Percentiles rank a stretch among this genome's conserved stretches.
Conservation (phyloP, 164 flowering plant genomes). For the Platanus orientalis region DNA sequence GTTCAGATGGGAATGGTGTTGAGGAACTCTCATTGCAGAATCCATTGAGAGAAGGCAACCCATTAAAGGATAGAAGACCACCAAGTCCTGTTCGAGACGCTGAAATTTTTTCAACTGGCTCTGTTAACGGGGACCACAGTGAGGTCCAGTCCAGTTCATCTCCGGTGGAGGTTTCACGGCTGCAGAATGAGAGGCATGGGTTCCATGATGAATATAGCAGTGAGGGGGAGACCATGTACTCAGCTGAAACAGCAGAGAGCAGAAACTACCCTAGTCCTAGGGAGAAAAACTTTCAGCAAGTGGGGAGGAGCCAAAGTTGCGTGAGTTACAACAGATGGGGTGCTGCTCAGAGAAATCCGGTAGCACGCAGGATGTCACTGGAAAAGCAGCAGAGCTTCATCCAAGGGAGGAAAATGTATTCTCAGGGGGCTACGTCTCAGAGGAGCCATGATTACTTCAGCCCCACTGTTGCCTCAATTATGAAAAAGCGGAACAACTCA, state of each 20-base stretch:
- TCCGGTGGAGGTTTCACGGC: constrained; percentile 30
- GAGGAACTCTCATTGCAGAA: constrained; percentile 20
- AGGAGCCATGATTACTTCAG: constrained; percentile 75
- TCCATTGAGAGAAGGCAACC: constrained; percentile 22
- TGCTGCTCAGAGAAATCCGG: constrained; percentile 34
- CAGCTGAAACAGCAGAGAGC: constrained; percentile 97
- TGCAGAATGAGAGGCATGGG: constrained; percentile 28
- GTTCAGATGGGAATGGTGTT: constrained; percentile 36
- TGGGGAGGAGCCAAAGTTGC: constrained; percentile 95
- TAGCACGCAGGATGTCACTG: constrained; percentile 33
- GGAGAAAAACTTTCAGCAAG: constrained; percentile 59
- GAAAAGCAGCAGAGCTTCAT: constrained; percentile 62
- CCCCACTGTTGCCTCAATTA: constrained; percentile 88
- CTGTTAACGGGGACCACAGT: constrained; percentile 50
- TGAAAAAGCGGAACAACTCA: constrained; percentile 71
- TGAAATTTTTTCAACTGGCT: constrained; percentile 52
- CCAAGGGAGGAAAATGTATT: constrained; percentile 63
- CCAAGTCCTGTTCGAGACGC: constrained; percentile 30
- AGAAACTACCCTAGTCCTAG: constrained; percentile 77
- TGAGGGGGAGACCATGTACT: constrained; percentile 93
- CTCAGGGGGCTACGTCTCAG: constrained; percentile 71
- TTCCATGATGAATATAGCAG: constrained; percentile 48
- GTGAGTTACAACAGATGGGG: constrained; percentile 80
- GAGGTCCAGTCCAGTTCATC: constrained; percentile 73
- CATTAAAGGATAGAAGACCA: constrained; percentile 17